Evolutionary conservation across 1,284 basidiomycete genomes (phyloP).

Genomic region (Rhodotorula sp.): DNA sequence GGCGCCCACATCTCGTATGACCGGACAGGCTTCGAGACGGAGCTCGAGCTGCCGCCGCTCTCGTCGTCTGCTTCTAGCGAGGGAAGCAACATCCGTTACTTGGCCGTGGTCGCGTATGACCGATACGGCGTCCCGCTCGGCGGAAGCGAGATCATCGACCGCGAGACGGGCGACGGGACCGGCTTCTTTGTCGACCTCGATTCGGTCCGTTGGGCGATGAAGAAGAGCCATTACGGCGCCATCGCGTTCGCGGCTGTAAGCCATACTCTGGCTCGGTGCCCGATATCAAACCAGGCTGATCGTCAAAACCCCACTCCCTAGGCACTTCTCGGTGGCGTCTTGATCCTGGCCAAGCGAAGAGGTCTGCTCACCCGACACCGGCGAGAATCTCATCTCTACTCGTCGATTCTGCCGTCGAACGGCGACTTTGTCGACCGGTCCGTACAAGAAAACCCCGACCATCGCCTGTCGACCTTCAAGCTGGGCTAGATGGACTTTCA

Average conservation of each 20-base stretch:
- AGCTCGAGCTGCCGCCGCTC: constrained; percentile 5
- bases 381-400: background rate
- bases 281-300: background rate
- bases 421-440: background rate
- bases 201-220: constrained; percentile 1
- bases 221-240: background rate
- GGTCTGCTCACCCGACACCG: background rate
- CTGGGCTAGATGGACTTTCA: background rate
- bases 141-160: constrained; percentile 6
- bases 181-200: constrained; percentile 1
- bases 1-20: background rate
- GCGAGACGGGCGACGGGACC: background rate
- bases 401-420: background rate
- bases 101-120: constrained; percentile 16
- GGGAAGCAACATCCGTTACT: background rate
- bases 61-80: background rate
- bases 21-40: constrained; percentile 23
- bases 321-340: background rate
- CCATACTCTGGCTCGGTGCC: too few relatives aligned
- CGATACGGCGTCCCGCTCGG: background rate
- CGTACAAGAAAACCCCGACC: background rate
- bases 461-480: background rate
- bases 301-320: background rate
- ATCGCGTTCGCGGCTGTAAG: background rate
- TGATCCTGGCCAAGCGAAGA: background rate